Evolutionary conservation across 2,329 filamentous ascomycete genomes (phyloP), one percentile per base, ranked within the genome.

Genomic region (Colletotrichum spaethianum): DNA sequence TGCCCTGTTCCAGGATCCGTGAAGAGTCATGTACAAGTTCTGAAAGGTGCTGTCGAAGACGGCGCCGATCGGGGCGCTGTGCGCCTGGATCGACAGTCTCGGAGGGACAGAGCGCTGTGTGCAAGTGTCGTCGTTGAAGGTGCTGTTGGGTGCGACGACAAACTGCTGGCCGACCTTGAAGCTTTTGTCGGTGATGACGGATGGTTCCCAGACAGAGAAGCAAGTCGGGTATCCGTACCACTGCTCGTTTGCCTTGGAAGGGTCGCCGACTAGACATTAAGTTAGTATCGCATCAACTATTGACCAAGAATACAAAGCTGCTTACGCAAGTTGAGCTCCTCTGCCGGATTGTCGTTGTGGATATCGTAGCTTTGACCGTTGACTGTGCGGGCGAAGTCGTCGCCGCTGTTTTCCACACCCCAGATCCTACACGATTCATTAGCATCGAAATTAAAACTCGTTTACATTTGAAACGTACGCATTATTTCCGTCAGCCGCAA

Each of bases 321-420:
- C 78, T 74, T 75, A 80, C 90, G 85, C 79, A 88, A 92, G 79
- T 93, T 92, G 75, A 93, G 80, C 80, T 93, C 89, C 76, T 93
- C 91, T 4, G 87, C 89, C 1, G 91, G 91, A 76, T 92, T 92
- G 77, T 91, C 84, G 55, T 86, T 82, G 75, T 90, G 88, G 65
- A 91, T 87, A 63, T 89, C 87, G 7, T 74, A 75, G 6, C 75
- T 75, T 36, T 84, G 76, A 55, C 86, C 86, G 67, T 86, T 83
- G 38, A 89, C 76, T 5, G 77, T 80, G 36, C 81, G 83, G 28
- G 81, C 79, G 57, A 92, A 84, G 67, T 91, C 81, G 77, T 92
- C 89, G 14, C 87, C 88, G 65, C 86, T 81, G 69, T 82, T 82
- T 73, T 83, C 81, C 0, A 89, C 79, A 85, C 91, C 81, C 92